Conservation (phyloP, 495 filamentous ascomycete genomes). For the Schizothecium vesticola region DNA sequence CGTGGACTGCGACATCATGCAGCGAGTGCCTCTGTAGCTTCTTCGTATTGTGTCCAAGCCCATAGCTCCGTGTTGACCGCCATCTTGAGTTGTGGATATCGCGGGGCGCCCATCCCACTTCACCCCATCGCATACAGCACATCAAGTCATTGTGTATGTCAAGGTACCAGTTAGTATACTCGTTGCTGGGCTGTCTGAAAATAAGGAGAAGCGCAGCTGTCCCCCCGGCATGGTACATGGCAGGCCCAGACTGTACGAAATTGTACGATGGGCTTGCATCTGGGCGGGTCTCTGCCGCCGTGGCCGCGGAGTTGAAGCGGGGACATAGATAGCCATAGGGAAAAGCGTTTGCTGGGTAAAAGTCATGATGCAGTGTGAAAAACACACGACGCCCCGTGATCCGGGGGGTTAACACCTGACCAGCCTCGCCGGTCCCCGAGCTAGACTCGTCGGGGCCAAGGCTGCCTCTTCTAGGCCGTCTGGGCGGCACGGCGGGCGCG, state of each 20-base stretch:
- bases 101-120: neutral
- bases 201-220: too few relatives aligned
- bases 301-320: slow-evolving; percentile 5
- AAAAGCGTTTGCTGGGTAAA: neutral
- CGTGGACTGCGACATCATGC: neutral
- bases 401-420: slow-evolving; percentile 8
- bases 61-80: neutral
- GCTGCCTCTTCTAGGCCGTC: neutral
- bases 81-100: neutral
- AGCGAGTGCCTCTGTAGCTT: neutral
- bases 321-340: slow-evolving; percentile 5
- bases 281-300: slow-evolving; percentile 8
- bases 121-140: neutral
- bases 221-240: neutral
- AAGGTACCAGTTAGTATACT: neutral
- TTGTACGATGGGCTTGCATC: neutral
- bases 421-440: neutral
- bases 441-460: slow-evolving; percentile 6
- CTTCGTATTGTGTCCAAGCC: neutral
- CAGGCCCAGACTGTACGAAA: neutral
- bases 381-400: slow-evolving; percentile 9
- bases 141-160: neutral
- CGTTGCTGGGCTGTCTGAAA: too few relatives aligned
- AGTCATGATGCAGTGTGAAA: slow-evolving; percentile 6
- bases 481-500: neutral